Evolutionary conservation across 148 eudicot genomes (phyloP).

Genomic region (Chenopodium berlandieri): DNA sequence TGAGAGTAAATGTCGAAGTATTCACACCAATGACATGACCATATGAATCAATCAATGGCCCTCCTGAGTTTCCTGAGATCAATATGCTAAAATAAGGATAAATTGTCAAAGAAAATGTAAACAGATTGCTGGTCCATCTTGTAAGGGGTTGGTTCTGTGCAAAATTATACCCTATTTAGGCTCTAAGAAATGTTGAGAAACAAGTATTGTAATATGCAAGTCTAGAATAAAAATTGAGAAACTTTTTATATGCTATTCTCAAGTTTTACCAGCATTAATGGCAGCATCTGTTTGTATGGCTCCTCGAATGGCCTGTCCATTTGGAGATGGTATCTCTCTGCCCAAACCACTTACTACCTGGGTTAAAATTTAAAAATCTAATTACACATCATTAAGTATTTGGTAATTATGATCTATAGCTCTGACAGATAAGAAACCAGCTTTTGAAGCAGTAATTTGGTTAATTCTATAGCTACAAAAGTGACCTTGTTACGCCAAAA

Average conservation of each 20-base stretch:
- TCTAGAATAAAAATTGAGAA: not conserved
- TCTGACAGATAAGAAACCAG: not conserved
- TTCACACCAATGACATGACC: constrained; percentile 96
- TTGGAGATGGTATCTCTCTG: constrained; percentile 95
- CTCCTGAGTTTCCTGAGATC: constrained; percentile 88
- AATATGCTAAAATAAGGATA: constrained; percentile 6
- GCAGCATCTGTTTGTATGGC: constrained; percentile 99
- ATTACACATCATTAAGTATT: not conserved
- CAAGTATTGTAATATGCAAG: not conserved
- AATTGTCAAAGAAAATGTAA: not conserved
- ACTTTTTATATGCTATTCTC: not conserved
- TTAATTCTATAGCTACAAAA: not conserved
- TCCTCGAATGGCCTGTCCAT: constrained; percentile 89
- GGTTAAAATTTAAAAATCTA: not conserved
- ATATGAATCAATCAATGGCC: constrained; percentile 79
- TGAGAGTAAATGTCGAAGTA: constrained; percentile 92
- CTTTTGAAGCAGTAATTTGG: not conserved
- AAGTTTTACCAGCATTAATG: constrained; percentile 70
- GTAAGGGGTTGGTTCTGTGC: not conserved
- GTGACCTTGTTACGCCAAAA: not conserved
- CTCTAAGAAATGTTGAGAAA: not conserved
- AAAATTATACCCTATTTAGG: not conserved
- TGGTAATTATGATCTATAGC: not conserved
- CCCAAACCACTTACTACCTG: constrained; percentile 98
- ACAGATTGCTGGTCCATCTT: not conserved